Base-by-base conservation (phyloP, 2,329 filamentous ascomycete species). In the Celoporthe dispersa region DNA sequence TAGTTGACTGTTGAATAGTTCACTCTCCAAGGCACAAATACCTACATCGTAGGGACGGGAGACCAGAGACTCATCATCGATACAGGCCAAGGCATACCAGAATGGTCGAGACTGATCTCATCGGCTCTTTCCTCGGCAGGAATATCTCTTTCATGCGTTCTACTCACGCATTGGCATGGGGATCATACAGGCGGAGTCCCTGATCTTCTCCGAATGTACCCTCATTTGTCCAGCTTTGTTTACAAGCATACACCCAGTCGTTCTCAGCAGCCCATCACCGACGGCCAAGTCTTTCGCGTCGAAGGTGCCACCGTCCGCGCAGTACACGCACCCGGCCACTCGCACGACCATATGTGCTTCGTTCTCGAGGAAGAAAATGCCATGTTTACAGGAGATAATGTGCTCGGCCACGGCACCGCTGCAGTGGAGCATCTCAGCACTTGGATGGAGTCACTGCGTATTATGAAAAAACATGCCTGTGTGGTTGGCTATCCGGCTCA, bases 311-410 rank as follows among this genome's bases (percentile, higher is more conserved):
- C 90, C 0, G 78, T 97, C 65, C 87, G 84, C 33, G 92, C 93
- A 0, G 83, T 90, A 31, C 80, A 86, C 73, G 84, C 83, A 5
- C 87, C 85, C 2, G 87, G 95, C 0, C 94, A 98, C 78, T 92
- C 94, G 0, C 83, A 83, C 2, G 94, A 98, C 77, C 95, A 98
- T 78, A 91, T 94, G 85, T 88, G 87, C 25, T 91, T 97, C 74
- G 79, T 94, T 5, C 80, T 97, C 4, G 86, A 90, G 57, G 92
- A 97, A 86, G 85, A 97, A 76, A 87, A 93, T 75, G 91, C 92
- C 57, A 89, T 97, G 82, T 96, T 97, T 79, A 97, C 94, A 0
- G 94, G 91, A 8, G 94, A 97, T 79, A 97, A 95, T 77, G 91
- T 97, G 1, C 85, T 97, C 1, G 94, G 94, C 0, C 92, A 97